Base-by-base conservation (phyloP, 1,284 basidiomycete species). In the Sporisorium reilianum region DNA sequence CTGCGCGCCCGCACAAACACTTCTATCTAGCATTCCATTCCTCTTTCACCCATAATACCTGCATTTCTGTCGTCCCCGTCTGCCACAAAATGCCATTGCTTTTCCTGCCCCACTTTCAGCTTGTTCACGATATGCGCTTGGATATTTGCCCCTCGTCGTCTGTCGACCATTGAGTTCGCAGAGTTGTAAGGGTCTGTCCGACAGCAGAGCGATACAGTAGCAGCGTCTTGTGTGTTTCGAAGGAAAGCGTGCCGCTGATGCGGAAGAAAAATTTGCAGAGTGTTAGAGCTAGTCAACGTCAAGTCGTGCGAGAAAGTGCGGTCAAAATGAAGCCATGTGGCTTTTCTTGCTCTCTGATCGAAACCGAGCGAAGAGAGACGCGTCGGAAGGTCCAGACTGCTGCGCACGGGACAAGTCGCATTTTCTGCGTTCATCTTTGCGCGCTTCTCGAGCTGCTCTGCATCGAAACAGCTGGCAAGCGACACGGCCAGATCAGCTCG, bases 401-500 rank as follows among this genome's bases (percentile, higher is more conserved):
- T 25, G 44, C 55, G 55, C 55, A 56, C 55, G 55, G 44, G 22
- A 16, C 55, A 56, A 36, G 6, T 46, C 45, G 45, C 45, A 26
- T 45, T 45, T 26, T 45, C 14, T 8, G 42, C 20, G 12, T 26
- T 30, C 11, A 34, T n/a, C 16, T 51, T 51, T 23, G 20, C 22
- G 34, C 32, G 50, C 22, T 40, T 12, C 14, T 38, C 23, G 25
- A 16, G 34, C 36, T 40, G 22, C 11, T 34, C 22, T 32, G n/a
- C 23, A 22, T 20, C 20, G 7, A 26, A n/a, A 2, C 5, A 16
- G 18, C 32, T 25, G 23, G 52, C 52, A 54, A 38, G 38, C 52
- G 52, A 54, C 52, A 54, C 30, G 38, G 52, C 18, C n/a, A n/a
- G n/a, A n/a, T n/a, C 48, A 1, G 11, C 10, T 4, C 20, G 8